These are phyloP conservation scores for Mangifera indica DNA, from an alignment of 345 rosid species.

Conservation along the genomic window DNA sequence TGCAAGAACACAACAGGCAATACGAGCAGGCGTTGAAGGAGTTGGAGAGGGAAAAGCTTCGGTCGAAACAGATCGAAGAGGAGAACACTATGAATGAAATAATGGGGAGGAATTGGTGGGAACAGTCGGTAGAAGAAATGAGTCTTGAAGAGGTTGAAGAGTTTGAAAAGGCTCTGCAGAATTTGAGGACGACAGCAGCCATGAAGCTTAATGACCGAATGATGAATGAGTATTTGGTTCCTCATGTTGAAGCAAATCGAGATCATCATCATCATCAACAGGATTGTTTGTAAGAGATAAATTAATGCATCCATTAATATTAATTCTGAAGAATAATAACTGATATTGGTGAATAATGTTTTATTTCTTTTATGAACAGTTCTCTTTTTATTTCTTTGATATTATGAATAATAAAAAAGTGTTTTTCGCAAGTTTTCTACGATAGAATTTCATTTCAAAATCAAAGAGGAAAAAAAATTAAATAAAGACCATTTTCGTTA, in stretches of 20 bases:
- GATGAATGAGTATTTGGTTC: background rate
- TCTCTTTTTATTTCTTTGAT: too few relatives aligned
- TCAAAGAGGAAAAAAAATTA: too few relatives aligned
- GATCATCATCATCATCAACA: background rate
- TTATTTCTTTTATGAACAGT: too few relatives aligned
- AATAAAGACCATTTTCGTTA: too few relatives aligned
- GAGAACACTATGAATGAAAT: constrained; percentile 6
- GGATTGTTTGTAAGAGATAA: background rate
- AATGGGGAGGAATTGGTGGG: constrained; percentile 35
- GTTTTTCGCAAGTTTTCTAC: too few relatives aligned
- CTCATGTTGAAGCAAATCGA: background rate
- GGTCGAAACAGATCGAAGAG: constrained; percentile 7
- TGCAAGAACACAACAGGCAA: constrained; percentile 6
- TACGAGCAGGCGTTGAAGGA: constrained; percentile 12
- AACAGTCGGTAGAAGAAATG: constrained; percentile 29
- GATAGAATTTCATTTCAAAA: too few relatives aligned
- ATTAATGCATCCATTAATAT: too few relatives aligned
- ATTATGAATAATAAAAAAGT: too few relatives aligned
- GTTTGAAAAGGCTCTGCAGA: constrained; percentile 27
- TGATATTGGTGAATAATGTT: too few relatives aligned
- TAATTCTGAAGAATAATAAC: too few relatives aligned
- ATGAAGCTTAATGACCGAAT: constrained; percentile 25
- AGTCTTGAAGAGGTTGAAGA: constrained; percentile 36
- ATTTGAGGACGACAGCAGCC: constrained; percentile 26
- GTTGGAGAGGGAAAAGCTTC: constrained; percentile 30